Percentiles rank a stretch among this genome's conserved stretches.
Conservation (phyloP, 768 basidiomycete species). For the Lactarius indigo region DNA sequence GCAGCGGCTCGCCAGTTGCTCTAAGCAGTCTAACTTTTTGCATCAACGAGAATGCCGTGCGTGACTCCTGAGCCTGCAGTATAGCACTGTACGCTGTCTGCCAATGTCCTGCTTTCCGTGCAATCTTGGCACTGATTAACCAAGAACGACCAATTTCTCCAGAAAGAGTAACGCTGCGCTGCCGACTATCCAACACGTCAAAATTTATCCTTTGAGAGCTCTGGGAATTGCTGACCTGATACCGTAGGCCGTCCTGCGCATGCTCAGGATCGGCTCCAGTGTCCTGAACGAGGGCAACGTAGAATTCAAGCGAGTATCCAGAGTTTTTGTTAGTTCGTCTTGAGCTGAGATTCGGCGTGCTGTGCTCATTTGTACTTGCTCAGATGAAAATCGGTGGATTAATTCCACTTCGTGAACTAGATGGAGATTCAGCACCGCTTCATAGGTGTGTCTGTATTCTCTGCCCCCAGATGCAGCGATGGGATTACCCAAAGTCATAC, state of each 20-base stretch:
- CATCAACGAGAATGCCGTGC: slow-evolving; percentile 74
- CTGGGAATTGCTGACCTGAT: slow-evolving; percentile 41
- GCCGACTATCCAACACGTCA: slow-evolving; percentile 6
- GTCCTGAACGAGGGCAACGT: slow-evolving; percentile 85
- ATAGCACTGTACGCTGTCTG: slow-evolving; percentile 97
- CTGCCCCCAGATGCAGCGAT: slow-evolving; percentile 77
- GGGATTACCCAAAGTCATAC: slow-evolving; percentile 69
- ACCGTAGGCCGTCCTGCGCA: slow-evolving; percentile 78
- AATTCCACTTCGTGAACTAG: slow-evolving; percentile 81
- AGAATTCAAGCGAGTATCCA: slow-evolving; percentile 65
- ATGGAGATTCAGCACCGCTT: slow-evolving; percentile 82
- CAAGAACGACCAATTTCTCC: slow-evolving; percentile 70
- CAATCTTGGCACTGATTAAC: slow-evolving; percentile 93
- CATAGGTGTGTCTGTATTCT: slow-evolving; percentile 85
- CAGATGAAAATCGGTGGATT: slow-evolving; percentile 47
- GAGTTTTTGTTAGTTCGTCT: slow-evolving; percentile 43
- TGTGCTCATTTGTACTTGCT: slow-evolving; percentile 33
- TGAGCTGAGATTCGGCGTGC: slow-evolving; percentile 37
- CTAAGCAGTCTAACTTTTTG: slow-evolving; percentile 87
- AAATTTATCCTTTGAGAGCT: neutral
- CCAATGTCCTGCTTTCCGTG: slow-evolving; percentile 90
- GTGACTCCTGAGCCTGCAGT: slow-evolving; percentile 78
- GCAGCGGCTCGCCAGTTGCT: slow-evolving; percentile 72
- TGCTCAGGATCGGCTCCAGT: slow-evolving; percentile 84
- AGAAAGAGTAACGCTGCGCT: slow-evolving; percentile 10